Evolutionary conservation across 345 rosid species (phyloP), one percentile per base, ranked within the genome.

Genomic region (Fremontodendron californicum): DNA sequence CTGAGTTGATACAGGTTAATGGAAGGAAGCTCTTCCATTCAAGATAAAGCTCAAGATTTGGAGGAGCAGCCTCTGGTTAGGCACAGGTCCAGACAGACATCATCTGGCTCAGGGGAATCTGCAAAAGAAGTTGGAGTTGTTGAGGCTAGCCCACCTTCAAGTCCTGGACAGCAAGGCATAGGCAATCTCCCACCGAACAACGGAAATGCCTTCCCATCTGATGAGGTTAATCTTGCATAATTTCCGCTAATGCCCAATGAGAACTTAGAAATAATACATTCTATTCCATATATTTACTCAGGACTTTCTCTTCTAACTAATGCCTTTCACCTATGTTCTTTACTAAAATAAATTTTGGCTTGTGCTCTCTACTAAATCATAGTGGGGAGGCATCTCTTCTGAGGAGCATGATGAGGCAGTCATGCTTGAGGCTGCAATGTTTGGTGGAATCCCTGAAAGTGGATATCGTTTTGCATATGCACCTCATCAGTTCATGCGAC

Each of bases 331-430:
- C n/a, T n/a, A n/a, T n/a, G n/a, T n/a, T n/a, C n/a, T n/a, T n/a
- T n/a, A n/a, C n/a, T n/a, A n/a, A n/a, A n/a, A n/a, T n/a, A 55
- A 46, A 61, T 72, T 31, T 19, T 78, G 49, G 48, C 77, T 45
- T 63, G 43, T 70, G 55, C 40, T 29, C 11, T 48, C 9, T 48
- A 48, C 19, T 74, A 39, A 57, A 77, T 77, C 61, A 16, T 66
- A 95, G 99, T 96, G 99, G 98, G 99, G 99, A 78, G 98, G 98
- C 88, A 90, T 96, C 71, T 96, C 99, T 65, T 92, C 99, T 0
- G 90, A 84, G 90, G 99, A 96, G 83, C 99, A 93, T 80, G 99
- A 93, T 85, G 99, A n/a, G n/a, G n/a, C n/a, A n/a, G n/a, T n/a
- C n/a, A n/a, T n/a, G n/a, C n/a, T n/a, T n/a, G n/a, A n/a, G n/a